A percentile compares a stretch with the other conserved stretches of the same genome.
These are phyloP conservation scores for Aquilaria yunnanensis DNA, from an alignment of 345 rosid species.

Conservation along the genomic window DNA sequence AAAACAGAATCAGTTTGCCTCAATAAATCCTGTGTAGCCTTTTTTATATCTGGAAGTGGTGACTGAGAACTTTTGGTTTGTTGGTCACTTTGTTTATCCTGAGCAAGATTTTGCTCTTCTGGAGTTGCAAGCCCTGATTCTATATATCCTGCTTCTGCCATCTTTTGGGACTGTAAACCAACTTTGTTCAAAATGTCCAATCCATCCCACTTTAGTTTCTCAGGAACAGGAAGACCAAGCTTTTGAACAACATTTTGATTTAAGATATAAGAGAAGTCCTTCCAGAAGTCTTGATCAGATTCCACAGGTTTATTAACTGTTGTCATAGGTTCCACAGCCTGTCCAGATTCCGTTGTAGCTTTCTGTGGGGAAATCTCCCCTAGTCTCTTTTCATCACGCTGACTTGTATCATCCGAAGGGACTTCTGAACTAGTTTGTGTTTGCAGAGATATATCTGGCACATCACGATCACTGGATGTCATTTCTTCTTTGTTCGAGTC, in stretches of 20 bases:
- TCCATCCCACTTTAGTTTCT: constrained; percentile 73
- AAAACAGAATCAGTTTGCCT: constrained; percentile 82
- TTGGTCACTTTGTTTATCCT: constrained; percentile 53
- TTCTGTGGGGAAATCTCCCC: constrained; percentile 18
- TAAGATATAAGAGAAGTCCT: constrained; percentile 48
- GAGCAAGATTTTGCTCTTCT: constrained; percentile 27
- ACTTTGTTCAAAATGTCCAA: constrained; percentile 57
- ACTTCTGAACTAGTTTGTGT: constrained; percentile 18
- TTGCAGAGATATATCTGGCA: constrained; percentile 29
- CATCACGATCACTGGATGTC: constrained; percentile 18
- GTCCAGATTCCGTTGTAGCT: constrained; percentile 16
- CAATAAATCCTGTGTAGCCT: constrained; percentile 69
- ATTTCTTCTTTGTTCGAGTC: constrained; percentile 19
- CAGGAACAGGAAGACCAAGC: constrained; percentile 57
- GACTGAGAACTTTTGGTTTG: constrained; percentile 36
- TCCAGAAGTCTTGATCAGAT: constrained; percentile 59
- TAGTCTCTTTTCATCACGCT: constrained; percentile 15
- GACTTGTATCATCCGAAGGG: constrained; percentile 18
- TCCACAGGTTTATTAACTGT: constrained; percentile 25
- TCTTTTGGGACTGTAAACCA: constrained; percentile 67
- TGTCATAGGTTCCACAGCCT: constrained; percentile 18
- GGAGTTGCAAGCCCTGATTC: constrained; percentile 89
- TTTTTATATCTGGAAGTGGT: constrained; percentile 74
- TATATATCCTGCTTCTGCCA: constrained; percentile 68
- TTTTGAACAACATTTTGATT: constrained; percentile 63